These are phyloP conservation scores for Aulographum hederae DNA, from an alignment of 2,329 filamentous ascomycete species.

Conservation along the genomic window DNA sequence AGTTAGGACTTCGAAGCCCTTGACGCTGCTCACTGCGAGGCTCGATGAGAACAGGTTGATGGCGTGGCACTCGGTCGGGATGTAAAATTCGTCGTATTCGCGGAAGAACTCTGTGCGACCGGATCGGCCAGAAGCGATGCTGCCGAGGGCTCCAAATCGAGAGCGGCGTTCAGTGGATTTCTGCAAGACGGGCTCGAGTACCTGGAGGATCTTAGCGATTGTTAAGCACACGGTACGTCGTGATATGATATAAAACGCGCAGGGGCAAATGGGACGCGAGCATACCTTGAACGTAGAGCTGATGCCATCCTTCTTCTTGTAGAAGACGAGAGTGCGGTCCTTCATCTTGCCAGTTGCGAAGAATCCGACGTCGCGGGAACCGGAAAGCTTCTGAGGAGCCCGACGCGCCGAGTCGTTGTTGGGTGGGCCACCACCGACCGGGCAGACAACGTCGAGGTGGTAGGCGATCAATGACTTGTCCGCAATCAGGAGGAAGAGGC, in stretches of 20 bases:
- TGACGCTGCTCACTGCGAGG: constrained; percentile 75
- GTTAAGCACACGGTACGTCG: background rate
- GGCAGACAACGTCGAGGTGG: constrained; percentile 68
- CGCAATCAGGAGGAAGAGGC: constrained; percentile 74
- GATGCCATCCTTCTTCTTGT: constrained; percentile 86
- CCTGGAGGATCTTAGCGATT: constrained; percentile 28
- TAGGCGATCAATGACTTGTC: constrained; percentile 88
- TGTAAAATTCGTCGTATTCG: constrained; percentile 97
- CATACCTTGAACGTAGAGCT: constrained; percentile 70
- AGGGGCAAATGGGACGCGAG: constrained; percentile 1
- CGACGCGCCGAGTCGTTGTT: constrained; percentile 57
- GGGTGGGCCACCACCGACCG: constrained; percentile 33
- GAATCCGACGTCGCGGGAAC: constrained; percentile 84
- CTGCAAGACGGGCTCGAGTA: constrained; percentile 87
- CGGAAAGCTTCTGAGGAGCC: constrained; percentile 78
- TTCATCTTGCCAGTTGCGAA: constrained; percentile 96
- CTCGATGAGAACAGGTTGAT: constrained; percentile 94
- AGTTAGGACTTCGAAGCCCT: constrained; percentile 89
- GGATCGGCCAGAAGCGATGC: too few species aligned
- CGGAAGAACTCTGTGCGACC: constrained; percentile 89
- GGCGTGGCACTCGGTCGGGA: constrained; percentile 83
- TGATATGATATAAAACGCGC: constrained; percentile 2
- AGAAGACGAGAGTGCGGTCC: constrained; percentile 83
- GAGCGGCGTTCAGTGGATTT: constrained; percentile 74
- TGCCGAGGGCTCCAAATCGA: constrained; percentile 36